Base-by-base conservation (phyloP, 2,329 filamentous ascomycete species). In the Monilinia polystroma region DNA sequence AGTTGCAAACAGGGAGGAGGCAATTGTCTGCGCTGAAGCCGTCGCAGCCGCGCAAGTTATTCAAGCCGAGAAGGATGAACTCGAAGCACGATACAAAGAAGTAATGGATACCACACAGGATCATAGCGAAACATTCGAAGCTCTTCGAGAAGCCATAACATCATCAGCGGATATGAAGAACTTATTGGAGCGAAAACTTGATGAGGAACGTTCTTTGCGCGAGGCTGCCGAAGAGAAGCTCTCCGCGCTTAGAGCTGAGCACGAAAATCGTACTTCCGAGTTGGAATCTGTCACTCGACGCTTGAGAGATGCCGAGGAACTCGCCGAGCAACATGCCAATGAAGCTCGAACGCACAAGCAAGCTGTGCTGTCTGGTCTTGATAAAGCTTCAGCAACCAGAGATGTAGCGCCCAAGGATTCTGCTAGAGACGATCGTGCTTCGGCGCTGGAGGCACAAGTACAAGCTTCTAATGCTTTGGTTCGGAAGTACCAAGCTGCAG, bases 321-420 rank as follows among this genome's bases (percentile, higher is more conserved):
- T 98, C 55, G 91, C 91, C 1, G 91, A 96, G 74, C 92, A 90
- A 72, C 89, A 97, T 77, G 91, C 93, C 6, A 87, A 88, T 71
- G 96, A 99, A 80, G 94, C 95, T 7, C 85, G 89, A 66, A 90
- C 90, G 20, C 94, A 98, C 75, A 91, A 91, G 32, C 83, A 90
- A 72, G 93, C 91, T 29, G 88, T 99, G 45, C 80, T 98, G 56
- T 84, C 88, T 59, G 94, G 95, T 5, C 83, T 99, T 14, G 90
- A 92, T 72, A 93, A 90, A 77, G 85, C 93, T 11, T 80, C 84
- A 0, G 76, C 52, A 47, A 38, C 84, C 1, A 84, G 84, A 45
- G 84, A 87, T 67, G 76, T 83, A 35, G 77, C 80, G 52, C 80
- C 80, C 45, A 75, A 79, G 2, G 80, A 76, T 69, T 82, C 81